Base-by-base conservation (phyloP, 2,329 filamentous ascomycete genomes). In the Epichloe bromicola region DNA sequence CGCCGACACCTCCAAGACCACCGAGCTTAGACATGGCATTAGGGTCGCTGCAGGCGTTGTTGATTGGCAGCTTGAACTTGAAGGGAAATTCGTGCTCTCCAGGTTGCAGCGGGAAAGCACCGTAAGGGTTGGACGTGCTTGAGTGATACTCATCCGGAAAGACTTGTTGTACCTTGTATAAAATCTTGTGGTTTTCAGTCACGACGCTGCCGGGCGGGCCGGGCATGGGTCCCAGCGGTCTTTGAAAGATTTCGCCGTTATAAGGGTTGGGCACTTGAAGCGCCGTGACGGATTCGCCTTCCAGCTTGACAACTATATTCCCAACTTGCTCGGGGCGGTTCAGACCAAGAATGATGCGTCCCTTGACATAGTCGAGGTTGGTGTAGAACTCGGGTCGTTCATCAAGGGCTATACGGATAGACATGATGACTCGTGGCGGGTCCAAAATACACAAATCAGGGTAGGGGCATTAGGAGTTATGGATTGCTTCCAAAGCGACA, bases 71-170 rank as follows among this genome's bases (percentile, higher is more conserved):
- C 70, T 88, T 87, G 72, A 93, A 88, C 44, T 74, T 73, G 70
- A 91, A 93, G 1, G 83, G 80, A 60, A 88, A 93, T 58, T 83
- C 78, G 65, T 90, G 85, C 58, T 81, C 75, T 51, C 87, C 87
- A 0, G 82, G 72, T 51, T 81, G 76, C 34, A 90, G 68, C 0
- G 82, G 78, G 57, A 76, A 83, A 34, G 75, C 69, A 58, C 60
- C 75, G 63, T 61, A 70, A 64, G 62, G 62, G 19, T 62, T 69
- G 42, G 68, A 65, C 10, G 66, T 58, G 49, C 67, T 67, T 6
- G 69, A 61, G 38, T 68, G 67, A 54, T 70, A 70, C 34, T 74
- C 71, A 45, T 79, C 75, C 1, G 86, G 86, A 60, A 86, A 89
- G n/a, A 88, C 80, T 52, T 83, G 80, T 57, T 80, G 74, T 1